Conservation (phyloP, 345 rosid genomes). For the Psidium guajava region DNA sequence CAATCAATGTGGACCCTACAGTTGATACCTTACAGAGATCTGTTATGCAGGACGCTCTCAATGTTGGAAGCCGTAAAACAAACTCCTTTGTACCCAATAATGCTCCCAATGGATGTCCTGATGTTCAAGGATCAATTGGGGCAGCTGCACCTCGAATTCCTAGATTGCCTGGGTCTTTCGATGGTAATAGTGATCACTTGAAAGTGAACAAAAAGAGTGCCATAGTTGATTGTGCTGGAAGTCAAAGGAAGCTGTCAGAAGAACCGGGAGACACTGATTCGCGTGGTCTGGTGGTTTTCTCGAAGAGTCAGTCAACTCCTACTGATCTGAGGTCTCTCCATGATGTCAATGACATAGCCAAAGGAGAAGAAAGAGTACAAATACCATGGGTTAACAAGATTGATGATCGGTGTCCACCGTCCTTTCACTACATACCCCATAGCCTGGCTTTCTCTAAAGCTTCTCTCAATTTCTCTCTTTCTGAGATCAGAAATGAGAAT, state of each 20-base stretch:
- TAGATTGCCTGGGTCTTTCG: not conserved
- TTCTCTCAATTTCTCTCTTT: slow-evolving; percentile 44
- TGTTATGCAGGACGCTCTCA: slow-evolving; percentile 15
- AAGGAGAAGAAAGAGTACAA: slow-evolving; percentile 57
- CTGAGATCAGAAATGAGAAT: slow-evolving; percentile 34
- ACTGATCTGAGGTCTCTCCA: slow-evolving; percentile 39
- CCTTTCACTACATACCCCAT: slow-evolving; percentile 49
- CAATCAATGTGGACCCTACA: slow-evolving; percentile 20
- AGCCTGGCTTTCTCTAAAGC: slow-evolving; percentile 53
- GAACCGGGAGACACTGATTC: slow-evolving; percentile 3
- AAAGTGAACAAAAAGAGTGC: slow-evolving; percentile 2
- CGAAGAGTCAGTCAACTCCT: slow-evolving; percentile 31
- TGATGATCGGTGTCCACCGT: slow-evolving; percentile 38
- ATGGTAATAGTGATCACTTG: not conserved
- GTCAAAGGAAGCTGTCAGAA: slow-evolving; percentile 14
- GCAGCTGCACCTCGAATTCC: not conserved
- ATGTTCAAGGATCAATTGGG: not conserved
- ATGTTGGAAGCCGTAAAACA: slow-evolving; percentile 6
- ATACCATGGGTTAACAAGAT: slow-evolving; percentile 76
- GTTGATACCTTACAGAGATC: slow-evolving; percentile 38
- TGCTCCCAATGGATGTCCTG: not conserved
- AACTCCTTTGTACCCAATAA: not conserved
- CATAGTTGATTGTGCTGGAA: not conserved
- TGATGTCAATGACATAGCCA: slow-evolving; percentile 39
- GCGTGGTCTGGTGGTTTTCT: slow-evolving; percentile 32